phyloP scores from a whole-genome alignment of 179 eudicot genomes.

The Monotropa hypopitys region DNA sequence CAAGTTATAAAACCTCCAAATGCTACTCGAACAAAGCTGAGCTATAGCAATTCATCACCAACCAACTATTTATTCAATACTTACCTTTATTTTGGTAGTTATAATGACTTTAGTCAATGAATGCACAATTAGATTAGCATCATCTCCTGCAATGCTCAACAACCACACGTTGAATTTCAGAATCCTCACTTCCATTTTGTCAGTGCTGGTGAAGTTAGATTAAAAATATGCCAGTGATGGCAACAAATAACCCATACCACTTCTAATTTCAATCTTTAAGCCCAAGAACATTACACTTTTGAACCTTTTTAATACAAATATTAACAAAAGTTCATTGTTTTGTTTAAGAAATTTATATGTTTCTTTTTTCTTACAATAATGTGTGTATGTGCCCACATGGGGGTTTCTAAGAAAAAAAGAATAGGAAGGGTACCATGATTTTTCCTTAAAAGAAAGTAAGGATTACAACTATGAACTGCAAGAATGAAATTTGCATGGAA shows the following conservation, averaged over 20 bases:
- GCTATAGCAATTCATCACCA: not conserved
- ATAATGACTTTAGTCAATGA: slow-evolving; percentile 38
- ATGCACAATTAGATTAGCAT: slow-evolving; percentile 34
- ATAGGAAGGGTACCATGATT: not conserved
- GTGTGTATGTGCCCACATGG: not conserved
- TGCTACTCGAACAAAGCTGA: not conserved
- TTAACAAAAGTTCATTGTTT: no score
- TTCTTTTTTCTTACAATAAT: not conserved
- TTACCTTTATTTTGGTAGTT: slow-evolving; percentile 59
- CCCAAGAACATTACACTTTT: not conserved
- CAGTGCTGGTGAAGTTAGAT: not conserved
- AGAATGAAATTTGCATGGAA: not conserved
- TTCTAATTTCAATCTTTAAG: not conserved
- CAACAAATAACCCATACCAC: not conserved
- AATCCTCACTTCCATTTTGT: not conserved
- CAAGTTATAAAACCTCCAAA: slow-evolving; percentile 5
- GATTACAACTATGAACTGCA: not conserved
- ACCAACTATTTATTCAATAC: not conserved
- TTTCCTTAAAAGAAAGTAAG: not conserved
- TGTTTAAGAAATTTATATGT: not conserved
- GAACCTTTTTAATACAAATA: not conserved
- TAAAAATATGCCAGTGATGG: not conserved
- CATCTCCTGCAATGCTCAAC: slow-evolving; percentile 29
- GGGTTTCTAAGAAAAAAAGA: not conserved
- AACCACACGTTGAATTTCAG: not conserved